Evolutionary conservation across 2,329 filamentous ascomycete species (phyloP), one percentile per base, ranked within the genome.

Genomic region (Helicocarpus griseus): DNA sequence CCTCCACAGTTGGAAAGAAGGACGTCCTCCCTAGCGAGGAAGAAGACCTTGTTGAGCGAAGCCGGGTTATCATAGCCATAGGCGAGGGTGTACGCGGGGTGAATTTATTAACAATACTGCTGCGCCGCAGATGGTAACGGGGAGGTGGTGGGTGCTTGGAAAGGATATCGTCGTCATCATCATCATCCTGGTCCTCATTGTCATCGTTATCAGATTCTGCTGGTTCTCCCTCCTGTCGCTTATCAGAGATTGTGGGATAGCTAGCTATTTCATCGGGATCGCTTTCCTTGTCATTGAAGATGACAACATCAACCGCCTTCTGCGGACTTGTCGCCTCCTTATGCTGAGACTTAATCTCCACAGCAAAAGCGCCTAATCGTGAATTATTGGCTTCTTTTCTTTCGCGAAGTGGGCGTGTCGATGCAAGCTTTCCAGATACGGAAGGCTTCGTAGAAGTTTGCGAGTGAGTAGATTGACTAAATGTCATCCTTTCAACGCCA

Each of bases 151-250:
- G n/a, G n/a, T 28, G 13, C 5, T 19, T 49, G 22, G 35, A 14
- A 17, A 49, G 36, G 17, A 49, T 22, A 29, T 49, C 47, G 17
- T 49, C 47, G 22, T 49, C 47, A 21, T 40, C 24, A 39, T 24
- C 35, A 21, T 29, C 11, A 36, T 33, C 19, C 13, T 13, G 21
- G 13, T 41, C 38, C 28, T 28, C 14, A 49, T 21, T 13, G 35
- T 19, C 11, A 49, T 28, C 47, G 14, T 13, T 28, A 31, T 44
- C 41, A 19, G n/a, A 35, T 7, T 14, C 7, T 13, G 29, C 7
- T 17, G n/a, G 11, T 29, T 17, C 17, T 35, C 19, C 17, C 13
- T 33, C 28, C n/a, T n/a, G n/a, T n/a, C 9, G 13, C 11, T 38
- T 31, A 5, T 36, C 11, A 24, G 29, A 9, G n/a, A 44, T 48